A percentile compares a stretch with the other conserved stretches of the same genome.
These are phyloP conservation scores for Colletotrichum paranaense DNA, from an alignment of 2,329 filamentous ascomycete species.

Conservation along the genomic window DNA sequence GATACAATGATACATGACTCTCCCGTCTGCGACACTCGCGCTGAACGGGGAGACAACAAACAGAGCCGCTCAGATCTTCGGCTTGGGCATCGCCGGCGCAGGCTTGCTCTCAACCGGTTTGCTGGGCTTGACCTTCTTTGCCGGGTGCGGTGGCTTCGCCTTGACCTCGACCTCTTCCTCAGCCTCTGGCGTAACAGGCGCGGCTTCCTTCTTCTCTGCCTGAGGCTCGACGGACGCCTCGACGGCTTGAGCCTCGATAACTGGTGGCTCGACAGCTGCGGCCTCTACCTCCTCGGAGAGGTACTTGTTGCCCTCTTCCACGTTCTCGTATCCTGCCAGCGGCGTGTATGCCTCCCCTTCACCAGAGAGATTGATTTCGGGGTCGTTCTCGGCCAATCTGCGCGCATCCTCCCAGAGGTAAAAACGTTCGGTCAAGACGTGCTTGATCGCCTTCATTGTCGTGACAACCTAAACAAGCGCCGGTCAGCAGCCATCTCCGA, in stretches of 20 bases:
- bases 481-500: constrained; percentile 2
- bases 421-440: constrained; percentile 86
- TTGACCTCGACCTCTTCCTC: background rate
- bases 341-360: constrained; percentile 63
- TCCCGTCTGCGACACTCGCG: background rate
- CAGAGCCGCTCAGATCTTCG: constrained; percentile 21
- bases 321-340: constrained; percentile 47
- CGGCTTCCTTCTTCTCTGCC: background rate
- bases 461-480: constrained; percentile 69
- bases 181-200: background rate
- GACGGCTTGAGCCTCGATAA: background rate
- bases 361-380: constrained; percentile 71
- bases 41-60: constrained; percentile 4
- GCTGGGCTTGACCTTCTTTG: constrained; percentile 26
- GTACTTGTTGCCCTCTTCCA: constrained; percentile 16
- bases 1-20: constrained; percentile 33
- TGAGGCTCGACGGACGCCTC: background rate
- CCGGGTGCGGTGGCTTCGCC: background rate
- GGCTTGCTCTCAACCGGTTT: constrained; percentile 11
- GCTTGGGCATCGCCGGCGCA: constrained; percentile 12
- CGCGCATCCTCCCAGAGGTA: constrained; percentile 88
- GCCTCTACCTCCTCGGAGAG: constrained; percentile 14
- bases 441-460: constrained; percentile 87
- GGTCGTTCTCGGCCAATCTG: constrained; percentile 72
- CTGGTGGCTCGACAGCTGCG: background rate